A percentile compares a stretch with the other conserved stretches of the same genome.
Conservation (phyloP, 2,329 filamentous ascomycete species). For the Aspergillus puulaauensis region DNA sequence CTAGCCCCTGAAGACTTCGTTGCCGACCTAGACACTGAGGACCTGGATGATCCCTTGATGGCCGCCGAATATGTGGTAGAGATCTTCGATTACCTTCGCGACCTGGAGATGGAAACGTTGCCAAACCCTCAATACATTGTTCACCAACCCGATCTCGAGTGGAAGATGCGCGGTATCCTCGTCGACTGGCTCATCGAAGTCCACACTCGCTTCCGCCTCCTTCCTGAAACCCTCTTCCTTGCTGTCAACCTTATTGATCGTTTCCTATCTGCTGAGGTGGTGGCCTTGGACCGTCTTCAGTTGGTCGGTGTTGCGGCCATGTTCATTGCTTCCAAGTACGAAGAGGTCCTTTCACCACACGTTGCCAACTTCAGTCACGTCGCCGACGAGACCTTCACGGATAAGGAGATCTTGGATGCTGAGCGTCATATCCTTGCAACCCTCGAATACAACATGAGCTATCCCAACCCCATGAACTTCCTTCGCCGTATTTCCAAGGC, state of each 20-base stretch:
- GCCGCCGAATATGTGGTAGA: conserved; percentile 95
- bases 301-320: conserved; percentile 97
- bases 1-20: conserved; percentile 38
- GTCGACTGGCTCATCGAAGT: conserved; percentile 99
- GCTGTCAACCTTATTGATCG: conserved; percentile 98
- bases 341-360: conserved; percentile 95
- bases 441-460: conserved; percentile 95
- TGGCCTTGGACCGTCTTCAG: conserved; percentile 93
- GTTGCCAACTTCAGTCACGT: conserved; percentile 97
- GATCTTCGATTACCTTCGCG: conserved; percentile 92
- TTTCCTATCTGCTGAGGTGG: conserved; percentile 92
- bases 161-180: conserved; percentile 97
- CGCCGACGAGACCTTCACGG: conserved; percentile 92
- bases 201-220: conserved; percentile 90
- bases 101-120: conserved; percentile 76
- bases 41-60: conserved; percentile 93
- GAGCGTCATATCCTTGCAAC: conserved; percentile 90
- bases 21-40: conserved; percentile 75
- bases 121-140: conserved; percentile 95
- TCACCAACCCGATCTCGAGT: conserved; percentile 90
- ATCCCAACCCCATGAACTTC: conserved; percentile 99
- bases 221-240: conserved; percentile 94
- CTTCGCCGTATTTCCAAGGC: conserved; percentile 97
- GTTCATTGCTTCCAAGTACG: conserved; percentile 99
- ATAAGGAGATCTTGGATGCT: conserved; percentile 93